phyloP scores from a whole-genome alignment of 2,329 filamentous ascomycete genomes.

The Pseudogymnoascus sp. region DNA sequence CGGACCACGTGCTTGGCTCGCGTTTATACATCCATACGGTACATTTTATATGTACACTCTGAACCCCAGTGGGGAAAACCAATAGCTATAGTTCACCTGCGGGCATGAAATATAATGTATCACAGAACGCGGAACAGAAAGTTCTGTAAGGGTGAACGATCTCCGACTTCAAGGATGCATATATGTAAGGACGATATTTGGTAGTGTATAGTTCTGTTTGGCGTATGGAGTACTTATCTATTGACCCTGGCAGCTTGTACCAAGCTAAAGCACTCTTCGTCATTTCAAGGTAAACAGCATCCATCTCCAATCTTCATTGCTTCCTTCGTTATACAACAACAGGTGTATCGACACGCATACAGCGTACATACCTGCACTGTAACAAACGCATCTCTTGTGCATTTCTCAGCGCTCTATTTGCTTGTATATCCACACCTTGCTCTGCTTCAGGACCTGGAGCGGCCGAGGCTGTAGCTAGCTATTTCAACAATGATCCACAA shows the following conservation, averaged over 20 bases:
- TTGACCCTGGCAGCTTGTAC: not conserved
- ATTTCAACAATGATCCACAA: constrained; percentile 6
- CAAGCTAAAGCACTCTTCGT: constrained; percentile 1
- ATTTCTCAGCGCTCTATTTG: not conserved
- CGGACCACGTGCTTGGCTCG: constrained; percentile 2
- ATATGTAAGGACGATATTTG: not conserved
- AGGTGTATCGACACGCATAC: not conserved
- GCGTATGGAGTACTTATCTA: not conserved
- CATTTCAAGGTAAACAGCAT: constrained; percentile 7
- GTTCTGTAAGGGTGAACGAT: not conserved
- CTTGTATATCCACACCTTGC: not conserved
- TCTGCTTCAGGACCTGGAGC: not conserved
- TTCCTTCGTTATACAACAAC: constrained; percentile 2
- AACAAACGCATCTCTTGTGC: not conserved
- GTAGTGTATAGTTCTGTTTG: not conserved
- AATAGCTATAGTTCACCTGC: not conserved
- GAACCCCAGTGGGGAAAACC: not conserved
- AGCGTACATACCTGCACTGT: not conserved
- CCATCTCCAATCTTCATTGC: not conserved
- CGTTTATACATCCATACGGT: not conserved
- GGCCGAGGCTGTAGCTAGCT: not conserved
- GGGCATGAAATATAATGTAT: not conserved
- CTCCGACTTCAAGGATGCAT: not conserved
- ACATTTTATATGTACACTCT: not conserved
- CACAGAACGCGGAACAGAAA: not conserved